Base-by-base conservation (phyloP, 768 basidiomycete species). In the Leccinum longicurvipes region DNA sequence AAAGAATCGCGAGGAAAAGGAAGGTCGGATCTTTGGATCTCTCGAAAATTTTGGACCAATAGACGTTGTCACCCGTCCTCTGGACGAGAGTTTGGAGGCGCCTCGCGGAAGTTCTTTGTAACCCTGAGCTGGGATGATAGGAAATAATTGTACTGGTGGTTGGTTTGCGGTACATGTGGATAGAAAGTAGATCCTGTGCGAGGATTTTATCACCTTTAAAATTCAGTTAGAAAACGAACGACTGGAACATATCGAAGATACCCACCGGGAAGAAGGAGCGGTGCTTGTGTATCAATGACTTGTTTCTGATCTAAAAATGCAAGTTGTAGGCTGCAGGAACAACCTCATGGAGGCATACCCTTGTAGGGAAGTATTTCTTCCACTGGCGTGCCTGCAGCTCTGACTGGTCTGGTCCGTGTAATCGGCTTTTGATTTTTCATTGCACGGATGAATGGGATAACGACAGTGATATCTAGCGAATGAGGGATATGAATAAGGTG, bases 381-480 rank as follows among this genome's bases (percentile, higher is more conserved):
- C 17, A 2, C 17, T 3, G 3, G 8, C 6, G 1, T 3, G 42
- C 15, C 50, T 32, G 8, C 23, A 47, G 64, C 62, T 23, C 60
- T 57, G 21, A 70, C 59, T 5, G 28, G 50, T 46, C 21, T 44
- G 46, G 57, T 41, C 14, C 64, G 59, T 24, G 0, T 3, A 29
- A 62, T 66, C 10, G 73, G 72, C 34, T 50, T 64, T 56, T 49
- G 55, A 52, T 71, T 70, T 48, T 67, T 63, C 60, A 77, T 70
- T 9, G 72, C 61, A 17, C 80, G 77, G 25, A 82, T 73, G 58
- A 84, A 85, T 2, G 80, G 76, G 5, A 85, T 71, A 1, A 79
- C 77, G 21, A 85, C 72, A 14, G 83, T 85, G 4, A 85, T 79
- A 63, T 85, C 83, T 84, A 53, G 11, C 29, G n/a, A 27, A 21